Conservation (phyloP, 495 filamentous ascomycete species). For the Copromyces sp. region DNA sequence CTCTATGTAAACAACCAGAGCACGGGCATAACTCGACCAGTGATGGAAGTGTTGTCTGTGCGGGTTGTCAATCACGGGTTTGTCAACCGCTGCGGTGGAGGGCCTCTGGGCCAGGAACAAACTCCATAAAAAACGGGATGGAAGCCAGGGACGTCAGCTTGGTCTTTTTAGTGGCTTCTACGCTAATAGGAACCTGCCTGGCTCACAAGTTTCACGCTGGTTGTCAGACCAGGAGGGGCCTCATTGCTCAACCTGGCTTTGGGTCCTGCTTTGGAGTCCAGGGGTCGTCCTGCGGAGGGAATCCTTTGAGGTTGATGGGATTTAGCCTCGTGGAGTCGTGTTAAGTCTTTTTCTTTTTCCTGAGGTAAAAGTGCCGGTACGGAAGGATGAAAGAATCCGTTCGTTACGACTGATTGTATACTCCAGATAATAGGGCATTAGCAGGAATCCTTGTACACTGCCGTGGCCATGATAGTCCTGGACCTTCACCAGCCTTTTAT, state of each 20-base stretch:
- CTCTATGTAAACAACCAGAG: background rate
- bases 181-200: background rate
- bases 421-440: background rate
- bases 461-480: background rate
- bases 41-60: background rate
- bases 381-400: background rate
- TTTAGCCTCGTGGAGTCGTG: background rate
- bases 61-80: background rate
- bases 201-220: background rate
- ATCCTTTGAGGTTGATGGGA: background rate
- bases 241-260: background rate
- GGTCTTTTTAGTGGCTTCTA: background rate
- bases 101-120: background rate
- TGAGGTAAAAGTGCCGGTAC: background rate
- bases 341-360: background rate
- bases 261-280: background rate
- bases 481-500: background rate
- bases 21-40: background rate
- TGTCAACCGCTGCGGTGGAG: background rate
- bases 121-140: background rate
- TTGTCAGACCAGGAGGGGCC: background rate
- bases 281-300: background rate
- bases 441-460: background rate
- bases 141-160: background rate
- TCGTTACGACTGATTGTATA: background rate